Conservation (phyloP, 129 eudicot genomes). For the Flaveria robusta region DNA sequence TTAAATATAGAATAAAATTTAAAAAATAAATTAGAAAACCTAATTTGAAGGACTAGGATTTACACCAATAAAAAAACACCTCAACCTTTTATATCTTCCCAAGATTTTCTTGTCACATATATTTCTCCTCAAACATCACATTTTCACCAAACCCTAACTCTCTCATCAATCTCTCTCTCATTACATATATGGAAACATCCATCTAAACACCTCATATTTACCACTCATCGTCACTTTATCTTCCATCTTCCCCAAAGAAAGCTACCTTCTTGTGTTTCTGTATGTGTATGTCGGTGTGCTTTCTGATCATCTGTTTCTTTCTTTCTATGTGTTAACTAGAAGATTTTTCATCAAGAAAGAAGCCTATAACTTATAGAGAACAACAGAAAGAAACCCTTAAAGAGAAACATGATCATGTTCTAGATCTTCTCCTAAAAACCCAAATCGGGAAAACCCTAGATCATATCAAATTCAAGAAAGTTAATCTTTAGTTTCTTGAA, state of each 20-base stretch:
- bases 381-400: constrained; percentile 28
- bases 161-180: constrained; percentile 38
- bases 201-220: constrained; percentile 15
- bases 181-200: constrained; percentile 40
- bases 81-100: constrained; percentile 25
- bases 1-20: no score
- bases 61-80: constrained; percentile 27
- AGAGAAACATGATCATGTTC: constrained; percentile 7
- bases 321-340: constrained; percentile 25
- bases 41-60: constrained; percentile 14
- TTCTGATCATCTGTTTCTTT: constrained; percentile 27
- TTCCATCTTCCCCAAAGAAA: constrained; percentile 21
- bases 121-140: constrained; percentile 33
- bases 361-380: constrained; percentile 25
- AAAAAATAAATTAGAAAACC: constrained; percentile 30
- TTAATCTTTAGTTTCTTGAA: neutral
- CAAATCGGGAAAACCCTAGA: constrained; percentile 34
- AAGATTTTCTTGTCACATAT: constrained; percentile 30
- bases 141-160: constrained; percentile 29
- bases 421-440: constrained; percentile 31
- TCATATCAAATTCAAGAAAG: constrained; percentile 21
- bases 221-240: constrained; percentile 2
- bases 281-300: constrained; percentile 19
- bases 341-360: constrained; percentile 22
- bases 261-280: constrained; percentile 23